These are phyloP conservation scores for Coprinopsis cinerea DNA, from an alignment of 768 basidiomycete genomes.

Conservation along the genomic window DNA sequence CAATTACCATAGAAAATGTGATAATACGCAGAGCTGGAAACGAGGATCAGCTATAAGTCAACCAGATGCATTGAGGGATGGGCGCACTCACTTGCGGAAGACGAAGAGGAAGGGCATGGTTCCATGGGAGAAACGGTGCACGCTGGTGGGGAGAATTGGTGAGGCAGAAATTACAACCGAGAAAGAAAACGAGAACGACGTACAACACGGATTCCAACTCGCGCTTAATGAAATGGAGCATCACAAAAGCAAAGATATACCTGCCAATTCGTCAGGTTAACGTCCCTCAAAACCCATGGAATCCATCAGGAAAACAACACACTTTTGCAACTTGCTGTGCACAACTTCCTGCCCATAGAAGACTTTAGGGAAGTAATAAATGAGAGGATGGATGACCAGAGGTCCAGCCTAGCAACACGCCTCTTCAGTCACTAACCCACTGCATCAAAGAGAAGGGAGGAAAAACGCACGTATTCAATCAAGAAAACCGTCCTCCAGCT, in stretches of 20 bases:
- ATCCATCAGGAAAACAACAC: slow-evolving; percentile 12
- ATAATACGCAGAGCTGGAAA: slow-evolving; percentile 79
- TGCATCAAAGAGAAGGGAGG: neutral
- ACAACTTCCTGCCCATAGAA: slow-evolving; percentile 67
- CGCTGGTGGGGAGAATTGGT: slow-evolving; percentile 32
- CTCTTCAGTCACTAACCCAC: neutral
- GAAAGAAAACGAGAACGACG: slow-evolving; percentile 19
- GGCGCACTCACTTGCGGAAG: slow-evolving; percentile 72
- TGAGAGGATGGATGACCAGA: slow-evolving; percentile 79
- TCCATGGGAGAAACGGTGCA: slow-evolving; percentile 93
- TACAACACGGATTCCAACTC: slow-evolving; percentile 90
- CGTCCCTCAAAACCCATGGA: neutral
- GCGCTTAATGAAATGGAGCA: slow-evolving; percentile 88
- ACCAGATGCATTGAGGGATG: neutral
- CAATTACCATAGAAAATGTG: slow-evolving; percentile 63
- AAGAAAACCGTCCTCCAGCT: slow-evolving; percentile 87
- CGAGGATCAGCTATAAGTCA: neutral
- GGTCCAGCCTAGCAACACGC: slow-evolving; percentile 67
- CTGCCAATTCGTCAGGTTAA: slow-evolving; percentile 22
- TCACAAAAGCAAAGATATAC: slow-evolving; percentile 66
- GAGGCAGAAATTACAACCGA: slow-evolving; percentile 4
- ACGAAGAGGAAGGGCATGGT: slow-evolving; percentile 88
- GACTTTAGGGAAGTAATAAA: slow-evolving; percentile 65
- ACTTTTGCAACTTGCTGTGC: slow-evolving; percentile 79
- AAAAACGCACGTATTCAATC: slow-evolving; percentile 81